phyloP scores from a whole-genome alignment of 1,284 basidiomycete species.

The Grifola frondosa region DNA sequence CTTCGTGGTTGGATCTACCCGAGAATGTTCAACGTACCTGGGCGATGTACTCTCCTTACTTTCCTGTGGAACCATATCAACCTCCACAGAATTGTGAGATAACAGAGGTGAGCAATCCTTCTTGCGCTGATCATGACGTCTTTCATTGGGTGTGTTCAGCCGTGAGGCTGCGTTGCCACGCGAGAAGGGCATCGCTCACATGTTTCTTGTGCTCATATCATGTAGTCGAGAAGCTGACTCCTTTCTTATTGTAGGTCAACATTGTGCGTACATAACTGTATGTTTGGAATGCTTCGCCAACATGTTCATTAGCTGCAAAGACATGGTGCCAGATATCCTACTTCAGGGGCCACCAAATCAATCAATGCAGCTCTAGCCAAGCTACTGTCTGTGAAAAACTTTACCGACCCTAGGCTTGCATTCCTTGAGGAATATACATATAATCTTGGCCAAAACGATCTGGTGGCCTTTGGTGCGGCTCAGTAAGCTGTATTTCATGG shows the following conservation, averaged over 20 bases:
- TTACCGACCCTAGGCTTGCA: conserved; percentile 47
- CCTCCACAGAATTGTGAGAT: conserved; percentile 49
- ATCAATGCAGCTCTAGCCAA: conserved; percentile 57
- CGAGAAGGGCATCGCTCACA: too few relatives aligned
- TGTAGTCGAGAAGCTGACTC: neutral
- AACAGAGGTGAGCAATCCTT: conserved; percentile 51
- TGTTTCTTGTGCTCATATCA: neutral
- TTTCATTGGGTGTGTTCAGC: too few relatives aligned
- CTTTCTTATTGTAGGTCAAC: conserved; percentile 48
- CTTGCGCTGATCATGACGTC: conserved; percentile 2
- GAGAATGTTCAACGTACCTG: conserved; percentile 37
- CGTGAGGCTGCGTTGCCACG: too few relatives aligned
- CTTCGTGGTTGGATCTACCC: conserved; percentile 4
- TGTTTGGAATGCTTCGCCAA: neutral
- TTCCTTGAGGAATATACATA: conserved; percentile 69
- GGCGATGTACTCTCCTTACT: conserved; percentile 63
- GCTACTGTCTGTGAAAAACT: conserved; percentile 45
- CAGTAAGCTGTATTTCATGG: conserved; percentile 50
- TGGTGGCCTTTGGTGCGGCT: conserved; percentile 68
- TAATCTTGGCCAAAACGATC: conserved; percentile 54
- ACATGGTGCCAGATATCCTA: conserved; percentile 83
- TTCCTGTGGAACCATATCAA: conserved; percentile 46
- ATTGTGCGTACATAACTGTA: conserved; percentile 41
- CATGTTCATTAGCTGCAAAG: conserved; percentile 67
- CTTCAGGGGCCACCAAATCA: conserved; percentile 42